Base-by-base conservation (phyloP, 78 protist species). In the Dictyostelium purpureum region DNA sequence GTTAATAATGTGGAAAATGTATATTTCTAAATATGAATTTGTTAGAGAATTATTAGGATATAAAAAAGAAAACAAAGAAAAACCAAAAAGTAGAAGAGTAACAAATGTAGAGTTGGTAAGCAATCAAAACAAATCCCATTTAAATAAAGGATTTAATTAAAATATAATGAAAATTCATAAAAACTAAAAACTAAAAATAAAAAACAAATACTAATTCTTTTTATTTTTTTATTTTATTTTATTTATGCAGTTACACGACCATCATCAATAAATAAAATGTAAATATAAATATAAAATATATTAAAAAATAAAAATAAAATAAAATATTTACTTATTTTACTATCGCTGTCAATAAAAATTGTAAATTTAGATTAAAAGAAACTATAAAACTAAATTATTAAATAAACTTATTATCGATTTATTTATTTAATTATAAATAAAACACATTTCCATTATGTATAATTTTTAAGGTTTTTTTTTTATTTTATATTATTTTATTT, bases 1-100 rank as follows among this genome's bases (percentile, higher is more conserved):
- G 92, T 73, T 49, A 31, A 54, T 85, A 21, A 85, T 85, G 92
- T 85, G 92, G 92, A 85, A 69, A 47, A 85, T 85, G 92, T 85
- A 85, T 57, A n/a, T 85, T 19, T 85, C 92, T 11, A 85, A 85
- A 73, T 85, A 85, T 74, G 92, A 85, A 35, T 85, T 85, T 73
- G 92, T 85, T 16, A 85, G 92, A 85, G 92, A 85, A 45, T 69
- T 85, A 12, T 73, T 85, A 45, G 92, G 92, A n/a, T 65, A 85
- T 43, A 85, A 85, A 47, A 85, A 85, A 47, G 92, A 73, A 14
- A 31, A 45, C 1, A 59, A 70, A 59, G 67, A 77, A 26, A 85
- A 85, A 61, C 92, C 92, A 85, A 85, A 59, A 10, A 73, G 92
- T 35, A 85, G 67, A 47, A 54, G 92, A 73, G 77, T 57, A n/a